phyloP scores from a whole-genome alignment of 257 asterid genomes.

The Pogostemon cablin region DNA sequence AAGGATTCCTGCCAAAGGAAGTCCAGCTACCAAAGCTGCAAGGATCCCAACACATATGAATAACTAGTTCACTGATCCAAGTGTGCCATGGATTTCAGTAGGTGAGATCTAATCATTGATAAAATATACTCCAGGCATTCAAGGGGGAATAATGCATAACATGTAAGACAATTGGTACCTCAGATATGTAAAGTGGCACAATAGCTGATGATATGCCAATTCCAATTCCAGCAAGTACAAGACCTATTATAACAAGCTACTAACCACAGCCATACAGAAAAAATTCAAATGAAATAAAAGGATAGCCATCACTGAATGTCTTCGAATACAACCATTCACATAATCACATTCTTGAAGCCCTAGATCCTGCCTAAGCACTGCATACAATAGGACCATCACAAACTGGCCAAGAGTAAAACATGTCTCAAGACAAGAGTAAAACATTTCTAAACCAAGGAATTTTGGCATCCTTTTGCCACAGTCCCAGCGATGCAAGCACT shows the following conservation, averaged over 20 bases:
- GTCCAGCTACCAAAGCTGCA: slow-evolving; percentile 92
- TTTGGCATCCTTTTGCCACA: no score
- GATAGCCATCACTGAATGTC: no score
- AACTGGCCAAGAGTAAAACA: no score
- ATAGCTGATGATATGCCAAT: slow-evolving; percentile 97
- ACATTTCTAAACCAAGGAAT: no score
- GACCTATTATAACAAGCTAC: slow-evolving; percentile 56
- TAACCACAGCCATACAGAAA: no score
- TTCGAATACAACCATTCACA: no score
- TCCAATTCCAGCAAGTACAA: slow-evolving; percentile 87
- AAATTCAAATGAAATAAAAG: no score
- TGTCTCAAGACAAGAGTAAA: no score
- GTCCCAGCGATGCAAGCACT: no score
- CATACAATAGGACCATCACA: no score
- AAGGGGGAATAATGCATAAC: not conserved
- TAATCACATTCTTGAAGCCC: no score
- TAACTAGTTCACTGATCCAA: slow-evolving; percentile 93
- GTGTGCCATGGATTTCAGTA: slow-evolving; percentile 97
- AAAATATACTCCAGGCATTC: slow-evolving; percentile 28
- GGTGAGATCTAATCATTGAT: slow-evolving; percentile 74
- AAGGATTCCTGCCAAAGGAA: slow-evolving; percentile 93
- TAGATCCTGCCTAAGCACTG: no score
- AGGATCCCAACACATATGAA: slow-evolving; percentile 93
- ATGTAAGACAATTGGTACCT: slow-evolving; percentile 51
- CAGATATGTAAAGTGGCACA: slow-evolving; percentile 98